phyloP scores from a whole-genome alignment of 495 filamentous ascomycete species.

The Rostrohypoxylon terebratum region DNA sequence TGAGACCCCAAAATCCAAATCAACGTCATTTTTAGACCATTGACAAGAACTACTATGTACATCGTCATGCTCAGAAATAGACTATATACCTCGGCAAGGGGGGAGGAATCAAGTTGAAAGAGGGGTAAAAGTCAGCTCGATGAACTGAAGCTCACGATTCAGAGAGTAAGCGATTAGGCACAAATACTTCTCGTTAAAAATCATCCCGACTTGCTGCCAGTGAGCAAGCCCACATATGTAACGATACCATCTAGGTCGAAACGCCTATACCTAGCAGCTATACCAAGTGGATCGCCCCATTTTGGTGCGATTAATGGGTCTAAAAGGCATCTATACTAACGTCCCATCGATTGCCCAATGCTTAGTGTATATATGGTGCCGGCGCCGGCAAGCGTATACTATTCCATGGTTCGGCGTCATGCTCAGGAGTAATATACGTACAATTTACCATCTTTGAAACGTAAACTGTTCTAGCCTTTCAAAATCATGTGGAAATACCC shows the following conservation, averaged over 20 bases:
- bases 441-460: too few species aligned
- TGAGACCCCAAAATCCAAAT: slow-evolving; percentile 15
- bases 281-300: slow-evolving; percentile 29
- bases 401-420: neutral
- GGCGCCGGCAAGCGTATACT: neutral
- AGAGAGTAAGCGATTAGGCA: neutral
- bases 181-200: slow-evolving; percentile 10
- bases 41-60: neutral
- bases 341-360: neutral
- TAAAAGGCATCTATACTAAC: slow-evolving; percentile 12
- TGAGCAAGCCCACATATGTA: neutral
- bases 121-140: slow-evolving; percentile 15
- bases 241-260: slow-evolving; percentile 13
- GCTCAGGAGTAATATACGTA: neutral
- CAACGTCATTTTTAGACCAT: slow-evolving; percentile 22
- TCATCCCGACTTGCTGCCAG: slow-evolving; percentile 1
- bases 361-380: neutral
- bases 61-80: neutral
- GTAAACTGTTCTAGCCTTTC: too few species aligned
- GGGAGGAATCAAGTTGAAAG: neutral
- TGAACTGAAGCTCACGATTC: slow-evolving; percentile 14
- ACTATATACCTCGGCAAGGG: slow-evolving; percentile 11
- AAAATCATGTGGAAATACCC: too few species aligned
- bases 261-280: slow-evolving; percentile 16
- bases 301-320: slow-evolving; percentile 23